Evolutionary conservation across 2,329 filamentous ascomycete species (phyloP).

Genomic region (Epichloe gansuensis): DNA sequence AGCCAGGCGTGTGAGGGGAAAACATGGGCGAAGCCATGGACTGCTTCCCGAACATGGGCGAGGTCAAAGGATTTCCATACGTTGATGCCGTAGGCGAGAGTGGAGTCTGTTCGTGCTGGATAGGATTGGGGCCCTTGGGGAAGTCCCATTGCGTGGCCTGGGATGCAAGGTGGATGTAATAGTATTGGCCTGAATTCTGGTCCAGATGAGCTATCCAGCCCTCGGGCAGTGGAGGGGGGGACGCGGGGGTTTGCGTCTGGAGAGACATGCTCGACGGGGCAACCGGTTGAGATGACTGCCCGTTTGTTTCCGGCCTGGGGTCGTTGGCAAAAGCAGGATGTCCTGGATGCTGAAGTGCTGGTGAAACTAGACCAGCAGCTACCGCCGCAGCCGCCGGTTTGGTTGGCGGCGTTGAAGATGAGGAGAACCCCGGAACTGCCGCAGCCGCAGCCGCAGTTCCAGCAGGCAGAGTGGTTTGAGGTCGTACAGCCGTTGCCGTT

Average conservation of each 20-base stretch:
- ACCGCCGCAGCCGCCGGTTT: slow-evolving; percentile 4
- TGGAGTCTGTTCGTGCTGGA: slow-evolving; percentile 70
- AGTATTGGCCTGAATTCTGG: slow-evolving; percentile 92
- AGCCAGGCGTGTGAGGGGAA: slow-evolving; percentile 69
- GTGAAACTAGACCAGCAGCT: slow-evolving; percentile 27
- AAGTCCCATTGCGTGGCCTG: slow-evolving; percentile 99
- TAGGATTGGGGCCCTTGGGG: slow-evolving; percentile 83
- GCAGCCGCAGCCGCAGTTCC: background rate
- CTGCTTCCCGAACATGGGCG: slow-evolving; percentile 48
- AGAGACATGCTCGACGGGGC: slow-evolving; percentile 27
- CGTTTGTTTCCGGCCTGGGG: slow-evolving; percentile 40
- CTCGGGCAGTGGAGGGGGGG: slow-evolving; percentile 85
- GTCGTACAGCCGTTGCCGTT: slow-evolving; percentile 8
- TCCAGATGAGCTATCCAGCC: slow-evolving; percentile 98
- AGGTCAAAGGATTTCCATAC: slow-evolving; percentile 60
- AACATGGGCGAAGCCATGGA: slow-evolving; percentile 66
- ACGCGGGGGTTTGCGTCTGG: slow-evolving; percentile 49
- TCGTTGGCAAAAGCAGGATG: slow-evolving; percentile 93
- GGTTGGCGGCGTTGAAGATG: background rate
- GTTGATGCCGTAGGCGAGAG: slow-evolving; percentile 70
- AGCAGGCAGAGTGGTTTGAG: slow-evolving; percentile 3
- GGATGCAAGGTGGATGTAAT: slow-evolving; percentile 92
- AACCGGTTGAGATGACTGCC: slow-evolving; percentile 30
- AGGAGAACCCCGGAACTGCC: background rate
- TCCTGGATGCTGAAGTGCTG: slow-evolving; percentile 43